Evolutionary conservation across 176 grass and related monocot genomes (phyloP), one percentile per base, ranked within the genome.

Genomic region (Cenchrus fungigraminus): DNA sequence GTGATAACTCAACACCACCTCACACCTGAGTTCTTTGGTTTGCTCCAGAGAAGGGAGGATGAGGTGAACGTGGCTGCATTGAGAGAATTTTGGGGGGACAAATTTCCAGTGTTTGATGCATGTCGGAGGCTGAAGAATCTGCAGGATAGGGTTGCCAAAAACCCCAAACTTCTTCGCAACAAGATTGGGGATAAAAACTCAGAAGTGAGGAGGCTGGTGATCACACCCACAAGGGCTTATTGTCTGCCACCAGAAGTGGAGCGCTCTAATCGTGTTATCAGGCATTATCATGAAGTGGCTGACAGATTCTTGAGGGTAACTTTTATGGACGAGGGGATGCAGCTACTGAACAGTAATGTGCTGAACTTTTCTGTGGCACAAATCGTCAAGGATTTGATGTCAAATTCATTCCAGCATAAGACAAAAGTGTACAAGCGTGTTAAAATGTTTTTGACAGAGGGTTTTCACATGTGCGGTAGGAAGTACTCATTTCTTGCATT

Each of bases 221-320:
- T 98, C 79, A 95, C 95, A 8, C 95, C 95, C 31, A 95, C 91
- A 13, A 95, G 64, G 69, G 92, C 92, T 34, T 95, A 92, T 65
- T 98, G 92, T 81, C 28, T 91, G 53, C 95, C 92, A 32, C 85
- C 95, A 56, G 92, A 91, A 88, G 86, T 86, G 8, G 95, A 98
- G 73, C 82, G 88, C n/a, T 91, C 92, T 9, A 98, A 98, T 50
- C 90, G 92, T 25, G 87, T 98, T 17, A 77, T 95, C 54, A 71
- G 92, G 22, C 84, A 91, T 17, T 98, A 98, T 63, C 84, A 68
- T 31, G 82, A 89, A 29, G 82, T 95, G 7, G 71, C 89, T 0
- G 95, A 98, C 74, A 82, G 92, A 44, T 98, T 98, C 77, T 71
- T 98, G 89, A 94, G 95, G 73, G 95, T 98, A 49, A 93, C 92